Evolutionary conservation across 2,329 filamentous ascomycete species (phyloP).

Genomic region (Simplicillium aogashimaense): DNA sequence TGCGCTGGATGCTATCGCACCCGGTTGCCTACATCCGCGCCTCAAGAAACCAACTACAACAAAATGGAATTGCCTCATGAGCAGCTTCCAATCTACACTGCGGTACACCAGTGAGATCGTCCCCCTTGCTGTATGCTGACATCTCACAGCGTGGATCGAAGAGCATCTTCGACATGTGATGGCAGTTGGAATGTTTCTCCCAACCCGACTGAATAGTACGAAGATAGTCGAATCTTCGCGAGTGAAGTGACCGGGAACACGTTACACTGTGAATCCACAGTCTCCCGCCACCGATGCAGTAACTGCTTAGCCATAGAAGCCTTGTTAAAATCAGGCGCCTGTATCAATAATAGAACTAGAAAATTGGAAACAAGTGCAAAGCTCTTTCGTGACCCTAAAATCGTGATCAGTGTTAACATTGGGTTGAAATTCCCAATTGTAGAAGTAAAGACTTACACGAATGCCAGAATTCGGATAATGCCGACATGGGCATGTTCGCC

Average conservation of each 20-base stretch:
- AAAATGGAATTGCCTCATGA: too few relatives aligned
- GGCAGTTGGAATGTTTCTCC: conserved; percentile 8
- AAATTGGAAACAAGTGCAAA: conserved; percentile 10
- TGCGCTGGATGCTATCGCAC: too few relatives aligned
- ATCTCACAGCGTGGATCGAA: background rate
- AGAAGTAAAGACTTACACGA: conserved; percentile 5
- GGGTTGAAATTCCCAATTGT: too few relatives aligned
- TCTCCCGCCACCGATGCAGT: conserved; percentile 8
- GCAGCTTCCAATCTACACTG: too few relatives aligned
- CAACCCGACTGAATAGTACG: conserved; percentile 7
- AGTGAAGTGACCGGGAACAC: conserved; percentile 6
- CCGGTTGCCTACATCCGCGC: too few relatives aligned
- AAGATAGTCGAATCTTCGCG: conserved; percentile 7
- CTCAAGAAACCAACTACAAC: too few relatives aligned
- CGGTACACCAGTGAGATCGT: too few relatives aligned
- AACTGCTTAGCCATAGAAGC: conserved; percentile 7
- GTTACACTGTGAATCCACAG: conserved; percentile 6
- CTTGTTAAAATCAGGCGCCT: conserved; percentile 8
- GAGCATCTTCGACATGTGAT: conserved; percentile 6
- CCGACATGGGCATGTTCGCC: conserved; percentile 5
- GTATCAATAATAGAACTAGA: conserved; percentile 8
- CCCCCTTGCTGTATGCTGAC: too few relatives aligned
- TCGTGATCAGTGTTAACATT: too few relatives aligned
- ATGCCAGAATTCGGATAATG: conserved; percentile 9
- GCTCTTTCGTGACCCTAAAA: conserved; percentile 5